Conservation (phyloP, 2,329 filamentous ascomycete genomes). For the Aspergillus alliaceus region DNA sequence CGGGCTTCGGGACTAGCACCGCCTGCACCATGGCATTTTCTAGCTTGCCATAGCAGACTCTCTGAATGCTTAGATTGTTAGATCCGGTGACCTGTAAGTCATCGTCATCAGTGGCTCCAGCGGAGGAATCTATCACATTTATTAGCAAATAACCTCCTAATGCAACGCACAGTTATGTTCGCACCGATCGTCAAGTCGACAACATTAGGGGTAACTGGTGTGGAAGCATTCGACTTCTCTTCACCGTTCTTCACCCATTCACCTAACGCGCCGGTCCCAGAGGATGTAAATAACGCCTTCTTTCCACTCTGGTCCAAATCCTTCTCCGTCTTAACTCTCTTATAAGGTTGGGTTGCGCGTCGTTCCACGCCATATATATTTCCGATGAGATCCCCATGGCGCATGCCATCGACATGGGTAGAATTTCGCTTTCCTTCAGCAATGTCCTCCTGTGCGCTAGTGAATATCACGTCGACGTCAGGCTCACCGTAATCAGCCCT, state of each 20-base stretch:
- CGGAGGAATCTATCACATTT: slow-evolving; percentile 16
- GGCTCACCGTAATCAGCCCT: slow-evolving; percentile 10
- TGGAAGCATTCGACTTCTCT: slow-evolving; percentile 33
- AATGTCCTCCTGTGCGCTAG: slow-evolving; percentile 25
- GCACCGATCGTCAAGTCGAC: slow-evolving; percentile 48
- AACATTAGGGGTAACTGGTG: slow-evolving; percentile 52
- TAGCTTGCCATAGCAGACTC: slow-evolving; percentile 79
- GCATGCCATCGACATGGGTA: slow-evolving; percentile 28
- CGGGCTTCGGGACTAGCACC: slow-evolving; percentile 68
- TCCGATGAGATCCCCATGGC: slow-evolving; percentile 61
- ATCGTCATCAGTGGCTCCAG: slow-evolving; percentile 32
- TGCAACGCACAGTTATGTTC: neutral
- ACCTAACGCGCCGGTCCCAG: slow-evolving; percentile 59
- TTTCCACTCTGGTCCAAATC: slow-evolving; percentile 45
- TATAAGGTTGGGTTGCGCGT: slow-evolving; percentile 61
- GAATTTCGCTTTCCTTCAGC: slow-evolving; percentile 31
- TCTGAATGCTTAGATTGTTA: slow-evolving; percentile 62
- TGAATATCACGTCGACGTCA: slow-evolving; percentile 31
- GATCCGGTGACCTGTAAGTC: slow-evolving; percentile 49
- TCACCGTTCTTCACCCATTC: slow-evolving; percentile 66
- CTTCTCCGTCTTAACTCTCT: slow-evolving; percentile 61
- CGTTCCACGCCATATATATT: slow-evolving; percentile 72
- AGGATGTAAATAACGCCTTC: slow-evolving; percentile 46
- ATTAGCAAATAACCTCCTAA: slow-evolving; percentile 19
- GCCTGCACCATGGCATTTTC: slow-evolving; percentile 67